Evolutionary conservation across 73 alveolate genomes (phyloP).

Genomic region (Uronychia setigera): DNA sequence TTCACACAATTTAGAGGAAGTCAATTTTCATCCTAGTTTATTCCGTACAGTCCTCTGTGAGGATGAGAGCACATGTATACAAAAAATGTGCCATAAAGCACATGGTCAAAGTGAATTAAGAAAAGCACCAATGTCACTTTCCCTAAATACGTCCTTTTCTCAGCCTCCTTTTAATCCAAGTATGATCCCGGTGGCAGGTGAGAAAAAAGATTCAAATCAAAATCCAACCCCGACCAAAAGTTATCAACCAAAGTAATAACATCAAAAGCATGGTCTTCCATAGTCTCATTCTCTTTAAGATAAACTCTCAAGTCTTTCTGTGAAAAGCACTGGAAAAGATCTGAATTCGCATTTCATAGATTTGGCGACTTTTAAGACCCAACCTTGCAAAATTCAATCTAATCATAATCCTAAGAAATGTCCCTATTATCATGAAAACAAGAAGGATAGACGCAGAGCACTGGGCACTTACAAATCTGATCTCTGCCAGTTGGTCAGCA

Average conservation of each 20-base stretch:
- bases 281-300: no score
- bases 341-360: slow-evolving; percentile 58
- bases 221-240: background rate
- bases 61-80: background rate
- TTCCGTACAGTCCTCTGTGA: slow-evolving; percentile 34
- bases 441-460: slow-evolving; percentile 76
- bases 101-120: background rate
- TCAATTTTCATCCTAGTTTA: slow-evolving; percentile 26
- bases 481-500: slow-evolving; percentile 67
- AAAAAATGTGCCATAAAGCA: background rate
- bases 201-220: background rate
- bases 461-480: slow-evolving; percentile 70
- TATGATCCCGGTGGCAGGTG: background rate
- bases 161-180: background rate
- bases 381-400: slow-evolving; percentile 71
- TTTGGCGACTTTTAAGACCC: slow-evolving; percentile 65
- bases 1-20: slow-evolving; percentile 41
- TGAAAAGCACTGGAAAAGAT: slow-evolving; percentile 1
- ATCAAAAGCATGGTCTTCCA: no score
- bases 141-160: background rate
- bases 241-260: no score
- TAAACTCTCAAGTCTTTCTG: background rate
- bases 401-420: slow-evolving; percentile 84
- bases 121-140: background rate
- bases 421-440: slow-evolving; percentile 71